Evolutionary conservation across 805 yeast species (phyloP), one percentile per base, ranked within the genome.

Genomic region (Saccharomyces mikatae): DNA sequence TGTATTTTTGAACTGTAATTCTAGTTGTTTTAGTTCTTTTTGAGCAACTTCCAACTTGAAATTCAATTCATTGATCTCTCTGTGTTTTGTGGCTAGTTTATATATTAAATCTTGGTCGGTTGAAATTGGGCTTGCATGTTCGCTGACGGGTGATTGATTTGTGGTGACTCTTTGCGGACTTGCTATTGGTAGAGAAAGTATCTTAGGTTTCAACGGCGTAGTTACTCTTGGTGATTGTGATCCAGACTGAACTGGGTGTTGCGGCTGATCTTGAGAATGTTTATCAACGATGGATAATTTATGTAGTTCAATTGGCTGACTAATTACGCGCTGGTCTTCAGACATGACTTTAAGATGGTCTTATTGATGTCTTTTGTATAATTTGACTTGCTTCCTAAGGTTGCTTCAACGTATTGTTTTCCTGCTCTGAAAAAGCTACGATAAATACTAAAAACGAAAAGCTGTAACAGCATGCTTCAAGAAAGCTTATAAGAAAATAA

Each of bases 41-140:
- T 76, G 75, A 2, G 77, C 60, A 27, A 41, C 26, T 13, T 71
- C 70, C 52, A 74, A 62, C 32, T 73, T 72, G n/a, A 72, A 67
- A 60, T 76, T 78, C 54, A 80, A 63, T 50, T 81, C 84, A 17
- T 74, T 57, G 8, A 82, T 74, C 53, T 75, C 75, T 56, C 83
- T 73, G 60, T 82, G 84, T 61, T 83, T 82, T 1, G 76, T 61
- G 0, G 86, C 82, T 51, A 78, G 58, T 47, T 67, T 65, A 52
- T 66, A 74, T 41, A 78, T 61, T 17, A 78, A 14, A 32, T 56
- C 57, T 22, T 60, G 54, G 1, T 60, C 54, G 27, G 51, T 49
- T 10, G 49, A 28, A 11, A 48, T 47, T 8, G 30, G 41, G 22
- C 31, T 27, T 27, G 14, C 8, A 22, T 41, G 22, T 32, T 50